Percentiles rank a stretch among this genome's conserved stretches.
phyloP scores from a whole-genome alignment of 169 alveolate genomes.

The Plasmodium ovale region DNA sequence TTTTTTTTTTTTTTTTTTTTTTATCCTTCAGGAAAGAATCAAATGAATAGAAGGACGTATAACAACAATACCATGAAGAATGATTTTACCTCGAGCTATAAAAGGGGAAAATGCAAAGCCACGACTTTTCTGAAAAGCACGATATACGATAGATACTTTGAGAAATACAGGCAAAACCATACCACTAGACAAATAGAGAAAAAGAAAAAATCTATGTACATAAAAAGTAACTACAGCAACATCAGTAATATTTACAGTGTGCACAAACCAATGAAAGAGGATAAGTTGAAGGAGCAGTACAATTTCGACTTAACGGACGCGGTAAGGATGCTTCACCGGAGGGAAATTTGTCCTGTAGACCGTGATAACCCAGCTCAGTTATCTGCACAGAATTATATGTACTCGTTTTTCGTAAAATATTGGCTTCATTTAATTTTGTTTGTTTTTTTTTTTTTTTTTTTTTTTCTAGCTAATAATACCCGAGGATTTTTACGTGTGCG shows the following conservation, averaged over 20 bases:
- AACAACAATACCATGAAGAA: conserved; percentile 9
- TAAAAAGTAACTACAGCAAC: conserved; percentile 63
- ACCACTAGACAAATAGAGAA: conserved; percentile 32
- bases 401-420: too few species aligned
- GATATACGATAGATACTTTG: conserved; percentile 64
- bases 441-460: neutral
- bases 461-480: conserved; percentile 55
- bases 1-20: neutral
- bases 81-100: conserved; percentile 44
- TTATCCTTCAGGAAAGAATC: conserved; percentile 8
- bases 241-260: conserved; percentile 74
- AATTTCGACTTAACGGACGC: conserved; percentile 47
- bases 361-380: too few species aligned
- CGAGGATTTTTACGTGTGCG: conserved; percentile 56
- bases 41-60: conserved; percentile 45
- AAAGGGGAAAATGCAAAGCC: conserved; percentile 35
- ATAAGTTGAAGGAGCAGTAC: conserved; percentile 16
- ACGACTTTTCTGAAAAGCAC: conserved; percentile 51
- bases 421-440: too few species aligned
- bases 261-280: conserved; percentile 27
- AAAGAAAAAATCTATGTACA: conserved; percentile 68
- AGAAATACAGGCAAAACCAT: conserved; percentile 60
- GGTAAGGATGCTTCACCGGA: neutral
- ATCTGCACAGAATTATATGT: too few species aligned
- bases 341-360: too few species aligned